Percentiles rank a stretch among this genome's conserved stretches.
These are phyloP conservation scores for Xylaria sp. DNA, from an alignment of 2,329 filamentous ascomycete species.

Conservation along the genomic window DNA sequence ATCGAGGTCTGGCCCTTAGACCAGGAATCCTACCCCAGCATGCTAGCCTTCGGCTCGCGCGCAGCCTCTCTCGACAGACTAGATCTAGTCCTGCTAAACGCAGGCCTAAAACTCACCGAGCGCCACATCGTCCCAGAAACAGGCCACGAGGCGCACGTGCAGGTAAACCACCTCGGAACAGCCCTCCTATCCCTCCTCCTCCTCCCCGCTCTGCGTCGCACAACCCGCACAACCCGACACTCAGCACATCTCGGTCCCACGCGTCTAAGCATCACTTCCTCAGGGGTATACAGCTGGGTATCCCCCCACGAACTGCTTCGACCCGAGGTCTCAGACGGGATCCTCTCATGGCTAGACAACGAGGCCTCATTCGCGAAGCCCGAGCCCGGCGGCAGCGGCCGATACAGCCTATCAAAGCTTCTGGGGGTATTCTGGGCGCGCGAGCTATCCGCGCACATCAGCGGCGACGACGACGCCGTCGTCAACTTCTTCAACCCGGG, in stretches of 20 bases:
- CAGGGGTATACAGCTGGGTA: conserved; percentile 33
- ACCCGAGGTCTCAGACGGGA: conserved; percentile 9
- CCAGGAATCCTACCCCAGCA: conserved; percentile 35
- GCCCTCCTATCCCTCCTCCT: conserved; percentile 35
- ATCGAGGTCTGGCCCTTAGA: conserved; percentile 37
- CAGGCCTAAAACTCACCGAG: conserved; percentile 31
- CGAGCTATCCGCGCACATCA: conserved; percentile 29
- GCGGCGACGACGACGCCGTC: neutral
- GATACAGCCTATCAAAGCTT: conserved; percentile 34
- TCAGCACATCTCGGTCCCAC: neutral
- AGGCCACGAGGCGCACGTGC: conserved; percentile 26
- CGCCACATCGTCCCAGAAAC: conserved; percentile 16
- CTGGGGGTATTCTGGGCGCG: conserved; percentile 37
- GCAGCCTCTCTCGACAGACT: conserved; percentile 22
- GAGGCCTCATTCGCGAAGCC: conserved; percentile 16
- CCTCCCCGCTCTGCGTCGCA: conserved; percentile 21
- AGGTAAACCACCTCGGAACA: conserved; percentile 34
- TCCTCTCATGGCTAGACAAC: conserved; percentile 28
- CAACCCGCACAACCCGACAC: neutral
- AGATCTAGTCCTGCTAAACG: conserved; percentile 35
- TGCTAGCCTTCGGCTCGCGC: conserved; percentile 29
- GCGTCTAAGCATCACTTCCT: conserved; percentile 27
- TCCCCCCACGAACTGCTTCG: conserved; percentile 22
- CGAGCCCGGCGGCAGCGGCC: conserved; percentile 9
- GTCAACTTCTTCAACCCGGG: conserved; percentile 33